Percentiles rank a stretch among this genome's conserved stretches.
phyloP scores from a whole-genome alignment of 768 basidiomycete genomes.

The Trametes sanguinea region DNA sequence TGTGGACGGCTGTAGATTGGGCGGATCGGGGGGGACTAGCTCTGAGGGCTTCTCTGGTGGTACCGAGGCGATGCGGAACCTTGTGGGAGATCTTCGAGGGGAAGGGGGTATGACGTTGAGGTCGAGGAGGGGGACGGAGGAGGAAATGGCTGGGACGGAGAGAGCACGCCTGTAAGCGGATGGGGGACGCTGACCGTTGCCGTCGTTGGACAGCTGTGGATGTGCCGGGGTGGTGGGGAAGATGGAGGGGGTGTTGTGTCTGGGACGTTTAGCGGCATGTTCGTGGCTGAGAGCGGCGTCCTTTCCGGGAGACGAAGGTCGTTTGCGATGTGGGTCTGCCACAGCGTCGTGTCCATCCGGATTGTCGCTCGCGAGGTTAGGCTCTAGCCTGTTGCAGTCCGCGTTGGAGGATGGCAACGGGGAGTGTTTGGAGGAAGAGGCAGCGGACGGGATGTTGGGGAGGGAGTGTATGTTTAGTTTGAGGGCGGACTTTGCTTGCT shows the following conservation, averaged over 20 bases:
- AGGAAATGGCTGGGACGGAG: constrained; percentile 21
- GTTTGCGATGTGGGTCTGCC: too few species aligned
- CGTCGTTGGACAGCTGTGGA: too few species aligned
- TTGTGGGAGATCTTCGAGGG: constrained; percentile 21
- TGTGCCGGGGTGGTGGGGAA: too few species aligned
- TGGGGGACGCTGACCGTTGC: too few species aligned
- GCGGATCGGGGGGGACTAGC: neutral
- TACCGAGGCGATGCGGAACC: constrained; percentile 25
- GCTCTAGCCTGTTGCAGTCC: too few species aligned
- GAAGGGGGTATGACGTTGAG: constrained; percentile 23
- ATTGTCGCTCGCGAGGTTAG: too few species aligned
- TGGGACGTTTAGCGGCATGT: constrained; percentile 14
- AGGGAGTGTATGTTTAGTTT: neutral
- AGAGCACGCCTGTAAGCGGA: constrained; percentile 12
- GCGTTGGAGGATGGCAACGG: too few species aligned
- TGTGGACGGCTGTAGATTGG: neutral
- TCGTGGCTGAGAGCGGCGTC: constrained; percentile 9
- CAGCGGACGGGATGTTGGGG: too few species aligned
- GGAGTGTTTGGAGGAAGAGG: too few species aligned
- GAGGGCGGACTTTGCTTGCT: constrained; percentile 6
- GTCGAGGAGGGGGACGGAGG: constrained; percentile 22
- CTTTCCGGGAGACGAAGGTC: too few species aligned
- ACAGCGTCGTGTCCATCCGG: too few species aligned
- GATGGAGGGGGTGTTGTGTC: constrained; percentile 2
- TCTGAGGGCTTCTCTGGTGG: constrained; percentile 11